Evolutionary conservation across 1,139 yeast species (phyloP).

Genomic region (Hansenula sp.): DNA sequence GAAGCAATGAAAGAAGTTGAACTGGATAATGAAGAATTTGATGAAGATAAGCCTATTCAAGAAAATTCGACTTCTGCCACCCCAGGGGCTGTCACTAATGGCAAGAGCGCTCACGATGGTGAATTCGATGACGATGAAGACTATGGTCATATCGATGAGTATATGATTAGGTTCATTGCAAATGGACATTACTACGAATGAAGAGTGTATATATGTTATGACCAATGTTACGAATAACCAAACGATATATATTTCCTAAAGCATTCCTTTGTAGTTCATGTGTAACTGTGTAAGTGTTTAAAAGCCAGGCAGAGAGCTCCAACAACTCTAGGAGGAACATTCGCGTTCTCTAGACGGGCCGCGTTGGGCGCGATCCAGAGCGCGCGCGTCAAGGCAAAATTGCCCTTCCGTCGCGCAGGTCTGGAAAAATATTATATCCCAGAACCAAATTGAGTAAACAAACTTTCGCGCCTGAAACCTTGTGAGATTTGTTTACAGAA

Average conservation of each 20-base stretch:
- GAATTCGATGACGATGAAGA: conserved; percentile 66
- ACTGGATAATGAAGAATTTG: conserved; percentile 81
- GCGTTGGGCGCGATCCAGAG: background rate
- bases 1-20: conserved; percentile 87
- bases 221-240: background rate
- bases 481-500: conserved; percentile 1
- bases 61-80: background rate
- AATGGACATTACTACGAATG: conserved; percentile 65
- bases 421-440: too few relatives aligned
- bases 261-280: too few relatives aligned
- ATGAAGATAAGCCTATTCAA: conserved; percentile 31
- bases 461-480: background rate
- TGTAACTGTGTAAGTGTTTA: too few relatives aligned
- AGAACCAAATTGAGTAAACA: background rate
- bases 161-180: conserved; percentile 89
- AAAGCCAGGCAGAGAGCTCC: too few relatives aligned
- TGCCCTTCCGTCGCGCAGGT: background rate
- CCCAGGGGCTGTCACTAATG: conserved; percentile 9
- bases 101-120: conserved; percentile 22
- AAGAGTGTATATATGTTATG: background rate
- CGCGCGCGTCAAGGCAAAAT: conserved; percentile 1
- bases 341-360: background rate
- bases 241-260: too few relatives aligned
- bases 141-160: conserved; percentile 91
- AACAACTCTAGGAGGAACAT: too few relatives aligned